Percentiles rank a stretch among this genome's conserved stretches.
These are phyloP conservation scores for Fusarium torreyae DNA, from an alignment of 2,329 filamentous ascomycete genomes.

Conservation along the genomic window DNA sequence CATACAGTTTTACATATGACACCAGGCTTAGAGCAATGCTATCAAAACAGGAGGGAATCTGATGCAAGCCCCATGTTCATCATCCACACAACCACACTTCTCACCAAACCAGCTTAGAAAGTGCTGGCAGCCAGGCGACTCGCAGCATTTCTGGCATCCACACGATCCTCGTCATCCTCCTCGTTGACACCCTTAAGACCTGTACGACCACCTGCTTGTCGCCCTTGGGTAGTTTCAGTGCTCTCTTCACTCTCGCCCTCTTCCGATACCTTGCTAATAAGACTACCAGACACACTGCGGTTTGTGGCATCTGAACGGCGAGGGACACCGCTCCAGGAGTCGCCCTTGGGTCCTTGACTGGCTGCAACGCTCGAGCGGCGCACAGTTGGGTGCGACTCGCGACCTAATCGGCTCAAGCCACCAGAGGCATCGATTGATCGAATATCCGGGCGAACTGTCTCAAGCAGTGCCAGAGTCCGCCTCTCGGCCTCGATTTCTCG, in stretches of 20 bases:
- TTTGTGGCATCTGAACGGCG: conserved; percentile 84
- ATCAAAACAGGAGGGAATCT: conserved; percentile 42
- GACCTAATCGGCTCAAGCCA: conserved; percentile 88
- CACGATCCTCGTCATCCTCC: conserved; percentile 91
- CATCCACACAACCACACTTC: conserved; percentile 35
- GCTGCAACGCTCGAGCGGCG: conserved; percentile 84
- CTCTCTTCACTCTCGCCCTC: conserved; percentile 68
- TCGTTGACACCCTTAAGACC: conserved; percentile 74
- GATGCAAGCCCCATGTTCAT: conserved; percentile 34
- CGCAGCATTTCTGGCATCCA: conserved; percentile 96
- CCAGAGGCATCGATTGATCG: conserved; percentile 92
- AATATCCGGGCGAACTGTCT: conserved; percentile 93
- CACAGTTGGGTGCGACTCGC: conserved; percentile 84
- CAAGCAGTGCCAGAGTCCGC: conserved; percentile 90
- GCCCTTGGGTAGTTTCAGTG: conserved; percentile 55
- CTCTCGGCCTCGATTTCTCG: conserved; percentile 97
- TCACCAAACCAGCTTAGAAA: conserved; percentile 69
- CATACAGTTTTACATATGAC: conserved; percentile 45
- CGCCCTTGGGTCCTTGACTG: conserved; percentile 96
- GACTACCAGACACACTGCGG: conserved; percentile 82
- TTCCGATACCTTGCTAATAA: conserved; percentile 75
- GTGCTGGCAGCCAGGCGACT: conserved; percentile 95
- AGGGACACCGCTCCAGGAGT: conserved; percentile 96
- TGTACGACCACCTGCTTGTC: conserved; percentile 59
- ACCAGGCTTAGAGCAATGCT: conserved; percentile 47